Conservation (phyloP, 345 rosid genomes). For the Murraya paniculata region DNA sequence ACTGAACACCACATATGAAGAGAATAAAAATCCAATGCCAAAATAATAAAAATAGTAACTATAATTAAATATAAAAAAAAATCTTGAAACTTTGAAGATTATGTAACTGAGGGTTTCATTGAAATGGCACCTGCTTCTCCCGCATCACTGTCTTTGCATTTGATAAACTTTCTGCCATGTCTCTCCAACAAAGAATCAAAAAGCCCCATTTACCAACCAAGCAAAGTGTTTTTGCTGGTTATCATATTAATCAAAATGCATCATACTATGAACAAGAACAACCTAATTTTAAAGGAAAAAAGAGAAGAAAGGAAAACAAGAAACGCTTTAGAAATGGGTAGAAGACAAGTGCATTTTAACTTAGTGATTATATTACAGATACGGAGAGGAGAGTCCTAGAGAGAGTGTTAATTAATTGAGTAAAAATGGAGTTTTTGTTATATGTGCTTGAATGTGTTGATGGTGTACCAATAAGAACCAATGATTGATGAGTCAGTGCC, state of each 20-base stretch:
- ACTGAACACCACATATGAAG: not conserved
- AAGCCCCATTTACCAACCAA: slow-evolving; percentile 35
- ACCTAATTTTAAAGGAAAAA: not conserved
- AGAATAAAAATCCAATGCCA: not conserved
- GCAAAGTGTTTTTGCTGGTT: not conserved
- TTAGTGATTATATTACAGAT: not conserved
- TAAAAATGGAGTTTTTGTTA: not conserved
- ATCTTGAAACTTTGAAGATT: not conserved
- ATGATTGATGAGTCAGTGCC: not conserved
- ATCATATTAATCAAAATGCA: slow-evolving; percentile 10
- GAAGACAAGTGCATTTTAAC: not conserved
- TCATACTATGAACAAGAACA: not conserved
- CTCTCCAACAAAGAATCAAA: slow-evolving; percentile 42
- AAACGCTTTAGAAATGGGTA: not conserved
- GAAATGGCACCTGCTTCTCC: slow-evolving; percentile 73
- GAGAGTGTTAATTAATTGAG: not conserved
- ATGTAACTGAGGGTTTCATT: not conserved
- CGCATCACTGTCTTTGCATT: slow-evolving; percentile 94
- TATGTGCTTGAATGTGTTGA: not conserved
- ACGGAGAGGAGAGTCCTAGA: slow-evolving; percentile 1
- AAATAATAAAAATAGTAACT: too few species aligned
- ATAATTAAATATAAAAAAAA: too few species aligned
- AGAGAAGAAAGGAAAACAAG: not conserved
- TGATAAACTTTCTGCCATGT: slow-evolving; percentile 56
- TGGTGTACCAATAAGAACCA: not conserved